These are phyloP conservation scores for Hypoxylon sp. DNA, from an alignment of 2,329 filamentous ascomycete species.

Conservation along the genomic window DNA sequence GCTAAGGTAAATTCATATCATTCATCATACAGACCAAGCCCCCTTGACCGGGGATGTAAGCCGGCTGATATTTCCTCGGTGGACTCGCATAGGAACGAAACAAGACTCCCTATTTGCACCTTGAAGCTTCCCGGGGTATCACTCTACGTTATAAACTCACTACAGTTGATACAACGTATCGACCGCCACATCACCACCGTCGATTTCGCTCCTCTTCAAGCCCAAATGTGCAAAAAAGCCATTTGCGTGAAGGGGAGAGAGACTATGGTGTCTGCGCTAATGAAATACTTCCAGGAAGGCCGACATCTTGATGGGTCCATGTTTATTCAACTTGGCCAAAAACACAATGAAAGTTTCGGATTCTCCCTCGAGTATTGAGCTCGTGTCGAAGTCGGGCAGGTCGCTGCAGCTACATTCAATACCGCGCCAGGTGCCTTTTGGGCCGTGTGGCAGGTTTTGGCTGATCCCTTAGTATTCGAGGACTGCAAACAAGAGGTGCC, in stretches of 20 bases:
- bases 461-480: slow-evolving; percentile 20
- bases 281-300: slow-evolving; percentile 26
- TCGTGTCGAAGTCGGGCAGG: slow-evolving; percentile 21
- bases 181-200: slow-evolving; percentile 29
- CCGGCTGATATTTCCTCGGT: no score
- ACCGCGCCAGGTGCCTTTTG: slow-evolving; percentile 23
- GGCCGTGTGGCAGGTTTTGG: slow-evolving; percentile 16
- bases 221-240: slow-evolving; percentile 18
- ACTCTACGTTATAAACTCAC: slow-evolving; percentile 28
- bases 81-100: slow-evolving; percentile 24
- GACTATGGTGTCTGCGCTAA: slow-evolving; percentile 20
- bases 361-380: slow-evolving; percentile 17
- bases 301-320: slow-evolving; percentile 26
- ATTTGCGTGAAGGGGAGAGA: slow-evolving; percentile 24
- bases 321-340: slow-evolving; percentile 22
- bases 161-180: slow-evolving; percentile 24
- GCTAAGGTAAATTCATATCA: no score
- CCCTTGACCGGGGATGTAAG: no score
- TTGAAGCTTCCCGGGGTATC: slow-evolving; percentile 19
- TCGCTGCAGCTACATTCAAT: slow-evolving; percentile 21
- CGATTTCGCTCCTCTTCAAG: slow-evolving; percentile 20
- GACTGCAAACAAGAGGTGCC: slow-evolving; percentile 15
- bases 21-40: no score
- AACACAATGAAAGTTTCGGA: slow-evolving; percentile 16
- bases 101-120: slow-evolving; percentile 23